A percentile compares a stretch with the other conserved stretches of the same genome.
phyloP scores from a whole-genome alignment of 306 rosid genomes.

The Nissolia schottii region DNA sequence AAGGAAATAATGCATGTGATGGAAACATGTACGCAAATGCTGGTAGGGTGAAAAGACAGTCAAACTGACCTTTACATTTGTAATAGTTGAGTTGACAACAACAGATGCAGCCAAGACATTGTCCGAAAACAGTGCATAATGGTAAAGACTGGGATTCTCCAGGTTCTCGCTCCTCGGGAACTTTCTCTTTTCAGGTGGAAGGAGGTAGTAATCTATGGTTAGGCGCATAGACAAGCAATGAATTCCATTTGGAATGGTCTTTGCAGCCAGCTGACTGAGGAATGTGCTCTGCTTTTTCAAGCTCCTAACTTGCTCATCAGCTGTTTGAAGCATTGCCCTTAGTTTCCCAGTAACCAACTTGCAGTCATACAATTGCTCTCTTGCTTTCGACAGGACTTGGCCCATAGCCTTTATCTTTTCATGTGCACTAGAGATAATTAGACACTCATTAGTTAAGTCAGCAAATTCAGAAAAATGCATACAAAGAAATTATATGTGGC shows the following conservation, averaged over 20 bases:
- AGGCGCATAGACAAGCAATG: constrained; percentile 91
- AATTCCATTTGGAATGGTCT: constrained; percentile 86
- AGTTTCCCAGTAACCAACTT: constrained; percentile 72
- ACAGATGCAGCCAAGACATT: constrained; percentile 97
- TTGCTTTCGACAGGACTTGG: constrained; percentile 68
- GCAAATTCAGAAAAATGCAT: constrained; percentile 5
- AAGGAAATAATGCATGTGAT: neutral
- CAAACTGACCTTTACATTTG: constrained; percentile 70
- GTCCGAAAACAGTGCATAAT: constrained; percentile 93
- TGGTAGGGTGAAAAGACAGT: constrained; percentile 2
- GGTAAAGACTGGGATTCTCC: constrained; percentile 72
- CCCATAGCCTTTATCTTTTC: constrained; percentile 68
- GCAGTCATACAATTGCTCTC: constrained; percentile 82
- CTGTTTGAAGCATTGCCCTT: constrained; percentile 91
- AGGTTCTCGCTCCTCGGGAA: constrained; percentile 82
- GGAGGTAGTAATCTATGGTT: constrained; percentile 84
- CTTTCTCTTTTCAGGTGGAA: constrained; percentile 68
- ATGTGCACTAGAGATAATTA: constrained; percentile 57
- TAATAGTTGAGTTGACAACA: constrained; percentile 81
- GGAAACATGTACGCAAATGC: neutral
- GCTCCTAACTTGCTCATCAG: constrained; percentile 85
- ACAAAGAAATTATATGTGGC: constrained; percentile 7
- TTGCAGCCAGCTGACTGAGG: constrained; percentile 92
- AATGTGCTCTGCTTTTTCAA: constrained; percentile 88
- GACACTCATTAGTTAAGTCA: constrained; percentile 20